Percentiles rank a stretch among this genome's conserved stretches.
These are phyloP conservation scores for Arthrobotrys pseudoclavata DNA, from an alignment of 2,329 filamentous ascomycete genomes.

Conservation along the genomic window DNA sequence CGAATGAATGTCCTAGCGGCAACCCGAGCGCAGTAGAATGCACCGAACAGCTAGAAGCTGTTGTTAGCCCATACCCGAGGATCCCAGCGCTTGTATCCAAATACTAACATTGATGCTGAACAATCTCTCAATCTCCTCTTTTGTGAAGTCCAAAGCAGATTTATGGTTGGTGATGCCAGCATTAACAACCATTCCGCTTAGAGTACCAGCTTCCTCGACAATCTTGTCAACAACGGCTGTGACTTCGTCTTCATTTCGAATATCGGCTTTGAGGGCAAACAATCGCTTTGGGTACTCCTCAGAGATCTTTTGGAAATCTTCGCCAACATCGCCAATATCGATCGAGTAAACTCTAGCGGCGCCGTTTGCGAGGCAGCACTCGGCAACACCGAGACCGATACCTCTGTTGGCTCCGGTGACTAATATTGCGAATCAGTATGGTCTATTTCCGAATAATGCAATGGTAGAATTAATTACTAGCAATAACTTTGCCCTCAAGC, in stretches of 20 bases:
- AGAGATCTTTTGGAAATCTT: constrained; percentile 65
- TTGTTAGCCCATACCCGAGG: not conserved
- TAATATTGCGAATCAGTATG: constrained; percentile 43
- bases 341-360: constrained; percentile 67
- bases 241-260: constrained; percentile 68
- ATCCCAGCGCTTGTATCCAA: not conserved
- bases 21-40: constrained; percentile 68
- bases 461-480: constrained; percentile 62
- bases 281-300: constrained; percentile 68
- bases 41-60: constrained; percentile 66
- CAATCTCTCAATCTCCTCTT: constrained; percentile 66
- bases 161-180: constrained; percentile 69
- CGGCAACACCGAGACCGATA: constrained; percentile 69
- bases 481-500: constrained; percentile 65
- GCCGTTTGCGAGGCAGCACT: constrained; percentile 68
- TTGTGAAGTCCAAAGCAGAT: constrained; percentile 67
- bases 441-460: not conserved
- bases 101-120: constrained; percentile 68
- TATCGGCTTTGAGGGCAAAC: constrained; percentile 68
- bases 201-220: constrained; percentile 65
- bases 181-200: constrained; percentile 68
- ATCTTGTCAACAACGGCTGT: constrained; percentile 67
- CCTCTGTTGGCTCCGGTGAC: constrained; percentile 68
- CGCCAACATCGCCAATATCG: constrained; percentile 66
- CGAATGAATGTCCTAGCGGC: constrained; percentile 68